Evolutionary conservation across 2,329 filamentous ascomycete species (phyloP), one percentile per base, ranked within the genome.

Genomic region (Madurella mycetomatis): DNA sequence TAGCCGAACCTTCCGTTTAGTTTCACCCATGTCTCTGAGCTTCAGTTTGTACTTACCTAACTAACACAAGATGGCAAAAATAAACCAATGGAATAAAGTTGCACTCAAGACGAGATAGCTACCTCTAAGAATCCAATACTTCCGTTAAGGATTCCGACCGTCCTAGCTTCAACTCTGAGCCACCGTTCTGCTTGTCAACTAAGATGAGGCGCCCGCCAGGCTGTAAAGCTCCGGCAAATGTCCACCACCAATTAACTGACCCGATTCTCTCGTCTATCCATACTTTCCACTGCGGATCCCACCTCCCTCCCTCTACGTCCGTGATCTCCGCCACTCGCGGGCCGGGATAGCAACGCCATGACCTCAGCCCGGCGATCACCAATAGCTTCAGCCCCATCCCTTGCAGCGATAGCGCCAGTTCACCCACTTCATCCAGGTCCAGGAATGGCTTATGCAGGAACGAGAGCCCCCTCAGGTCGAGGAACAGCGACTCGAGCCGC

Each of bases 131-230:
- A 25, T 25, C 7, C 25, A 25, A 7, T 25, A 7, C 7, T 7
- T 25, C 25, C 25, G 7, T 25, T 25, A 7, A 7, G 34, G 34
- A 4, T 5, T 37, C 34, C 13, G 4, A 9, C 13, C 34, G 34
- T 12, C 4, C 34, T 11, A 37, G 34, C 34, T 37, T 15, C 4
- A 37, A 12, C 11, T 37, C 34, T 37, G 34, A 4, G 34, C 34
- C 16, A 32, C 32, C 49, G 2, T 43, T 15, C 9, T 30, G 11
- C 47, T 41, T 53, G 34, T 62, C 58, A 1, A 60, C 51, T 16
- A 60, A 51, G 9, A 62, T 47, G 43, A 63, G 51, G 43, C 50
- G 46, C 1, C 61, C 59, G 1, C 59, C 57, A 15, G 61, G 57
- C 49, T 53, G 42, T n/a, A 63, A 48, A 5, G 59, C 59, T 2